Conservation (phyloP, 1,284 basidiomycete species). For the Xerocomus minutiporus region DNA sequence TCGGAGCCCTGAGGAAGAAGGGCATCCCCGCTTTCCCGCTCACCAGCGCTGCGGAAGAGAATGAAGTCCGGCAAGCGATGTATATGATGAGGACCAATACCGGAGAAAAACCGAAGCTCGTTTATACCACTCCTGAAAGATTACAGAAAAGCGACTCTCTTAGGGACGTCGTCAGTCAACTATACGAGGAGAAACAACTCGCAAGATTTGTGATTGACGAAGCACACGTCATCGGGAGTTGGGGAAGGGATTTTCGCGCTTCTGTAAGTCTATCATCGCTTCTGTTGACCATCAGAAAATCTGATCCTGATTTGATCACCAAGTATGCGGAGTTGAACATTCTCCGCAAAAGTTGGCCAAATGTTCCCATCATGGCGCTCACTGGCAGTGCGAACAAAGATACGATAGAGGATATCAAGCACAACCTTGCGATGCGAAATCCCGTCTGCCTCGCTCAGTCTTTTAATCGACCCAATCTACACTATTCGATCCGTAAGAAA, state of each 20-base stretch:
- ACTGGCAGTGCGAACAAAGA: constrained; percentile 88
- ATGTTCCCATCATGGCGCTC: constrained; percentile 90
- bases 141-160: constrained; percentile 62
- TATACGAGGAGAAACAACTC: constrained; percentile 57
- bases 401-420: constrained; percentile 77
- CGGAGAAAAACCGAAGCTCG: constrained; percentile 53
- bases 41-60: constrained; percentile 58
- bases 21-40: constrained; percentile 56
- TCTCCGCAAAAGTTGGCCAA: constrained; percentile 70
- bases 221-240: constrained; percentile 87
- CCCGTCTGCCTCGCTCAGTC: constrained; percentile 73
- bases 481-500: constrained; percentile 72
- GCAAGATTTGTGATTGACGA: constrained; percentile 96
- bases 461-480: constrained; percentile 90
- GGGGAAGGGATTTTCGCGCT: constrained; percentile 82
- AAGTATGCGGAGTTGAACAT: constrained; percentile 68
- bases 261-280: constrained; percentile 46
- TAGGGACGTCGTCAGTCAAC: constrained; percentile 49
- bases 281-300: not conserved
- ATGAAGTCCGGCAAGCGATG: constrained; percentile 40
- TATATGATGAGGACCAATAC: constrained; percentile 38
- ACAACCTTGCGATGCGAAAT: constrained; percentile 58
- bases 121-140: constrained; percentile 96
- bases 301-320: constrained; percentile 9
- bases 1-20: constrained; percentile 62